phyloP scores from a whole-genome alignment of 73 alveolate species.

The Paramecium octaurelia region DNA sequence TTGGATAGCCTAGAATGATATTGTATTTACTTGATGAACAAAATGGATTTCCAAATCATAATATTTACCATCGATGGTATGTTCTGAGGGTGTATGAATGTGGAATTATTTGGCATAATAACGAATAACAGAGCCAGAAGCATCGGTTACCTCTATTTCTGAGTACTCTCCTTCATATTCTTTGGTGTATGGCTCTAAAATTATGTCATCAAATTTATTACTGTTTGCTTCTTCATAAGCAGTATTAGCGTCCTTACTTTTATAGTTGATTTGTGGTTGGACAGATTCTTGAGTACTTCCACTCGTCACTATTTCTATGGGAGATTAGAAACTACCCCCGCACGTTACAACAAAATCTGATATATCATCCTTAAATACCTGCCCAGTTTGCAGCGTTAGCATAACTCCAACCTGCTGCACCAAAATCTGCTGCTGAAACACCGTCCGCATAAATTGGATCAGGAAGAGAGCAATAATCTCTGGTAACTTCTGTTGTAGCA shows the following conservation, averaged over 20 bases:
- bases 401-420: constrained; percentile 20
- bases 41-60: constrained; percentile 27
- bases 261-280: background rate
- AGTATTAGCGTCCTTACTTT: background rate
- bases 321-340: constrained; percentile 15
- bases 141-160: background rate
- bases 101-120: constrained; percentile 30
- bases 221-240: background rate
- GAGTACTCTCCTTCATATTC: constrained; percentile 38
- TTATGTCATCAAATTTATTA: background rate
- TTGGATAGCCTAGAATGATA: background rate
- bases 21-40: background rate
- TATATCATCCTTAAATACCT: background rate
- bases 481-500: background rate
- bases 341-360: constrained; percentile 28
- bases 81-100: constrained; percentile 42
- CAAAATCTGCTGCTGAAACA: constrained; percentile 4
- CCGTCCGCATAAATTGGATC: constrained; percentile 39
- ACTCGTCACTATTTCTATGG: background rate
- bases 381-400: constrained; percentile 3
- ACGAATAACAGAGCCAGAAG: background rate
- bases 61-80: constrained; percentile 5
- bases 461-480: constrained; percentile 34
- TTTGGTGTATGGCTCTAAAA: constrained; percentile 29
- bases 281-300: background rate